Evolutionary conservation across 2,329 filamentous ascomycete genomes (phyloP), one percentile per base, ranked within the genome.

Genomic region (Microdochium nivale): DNA sequence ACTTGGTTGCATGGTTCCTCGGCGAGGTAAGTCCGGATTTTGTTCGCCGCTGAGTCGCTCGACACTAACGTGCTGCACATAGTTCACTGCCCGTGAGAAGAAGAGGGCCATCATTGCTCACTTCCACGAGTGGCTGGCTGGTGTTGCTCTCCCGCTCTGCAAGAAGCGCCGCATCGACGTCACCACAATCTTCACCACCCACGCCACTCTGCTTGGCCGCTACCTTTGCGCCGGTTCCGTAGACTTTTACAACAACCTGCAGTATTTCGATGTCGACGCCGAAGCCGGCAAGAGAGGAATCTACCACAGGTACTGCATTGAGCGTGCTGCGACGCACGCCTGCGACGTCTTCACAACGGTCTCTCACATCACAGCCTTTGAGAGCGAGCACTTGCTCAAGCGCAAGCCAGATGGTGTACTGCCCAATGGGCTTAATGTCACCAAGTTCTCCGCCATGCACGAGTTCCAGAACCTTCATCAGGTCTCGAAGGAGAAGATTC

Each of bases 401-500:
- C 87, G 94, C 58, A 97, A 97, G 73, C 94, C 94, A 1, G 94
- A 99, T 61, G 94, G 94, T 43, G 94, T 99, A 7, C 71, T 97
- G 59, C 94, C 94, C 60, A 99, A 99, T 63, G 94, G 94, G 57
- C 78, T 99, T 63, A 99, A 99, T 63, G 94, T 99, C 55, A 96
- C 91, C 71, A 97, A 97, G 70, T 97, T 97, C 74, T 92, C 91
- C 9, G 94, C 94, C 7, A 91, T 96, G 62, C 94, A 99, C 76
- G 94, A 99, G 71, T 97, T 97, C 75, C 94, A 99, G 70, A 99
- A 99, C 67, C 72, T 99, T 65, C 94, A 97, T 71, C 90, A 95
- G 64, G 88, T 94, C 67, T 87, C 90, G 63, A 97, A 97, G 75
- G 88, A 95, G 70, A 96, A 95, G 78, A 97, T 99, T 62, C 89